Base-by-base conservation (phyloP, 768 basidiomycete genomes). In the Boletus sp. region DNA sequence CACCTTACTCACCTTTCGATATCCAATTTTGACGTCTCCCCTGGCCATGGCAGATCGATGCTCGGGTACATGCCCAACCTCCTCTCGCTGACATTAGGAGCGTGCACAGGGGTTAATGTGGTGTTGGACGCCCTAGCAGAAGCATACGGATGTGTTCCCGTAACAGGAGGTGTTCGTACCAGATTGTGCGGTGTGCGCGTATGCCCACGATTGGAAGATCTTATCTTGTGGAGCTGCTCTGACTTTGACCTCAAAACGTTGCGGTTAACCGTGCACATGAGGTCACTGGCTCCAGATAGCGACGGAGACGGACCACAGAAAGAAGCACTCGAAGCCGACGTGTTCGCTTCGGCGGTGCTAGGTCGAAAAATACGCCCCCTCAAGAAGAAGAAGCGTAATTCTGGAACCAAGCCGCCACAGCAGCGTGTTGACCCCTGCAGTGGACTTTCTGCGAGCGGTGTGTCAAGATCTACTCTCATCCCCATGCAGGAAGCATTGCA, bases 21-120 rank as follows among this genome's bases (percentile, higher is more conserved):
- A 43, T 75, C 78, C 38, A 71, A 74, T 47, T 79, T 79, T 64
- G 68, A 70, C 44, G 71, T 83, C 55, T 66, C 70, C 10, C 47
- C 64, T 5, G 76, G 75, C 42, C 64, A 73, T 21, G 72, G 71
- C 55, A 70, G 64, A 47, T 66, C 76, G 37, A 71, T 82, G 67
- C 70, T 83, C 14, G 75, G 77, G 7, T 83, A 83, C 67, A 75
- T 79, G 69, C 81, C 80, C 14, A 69, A 72, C 56, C 76, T 83
- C 46, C 65, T 70, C 29, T 76, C 76, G 9, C 67, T 84, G 30
- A 73, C 78, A 13, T 63, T 84, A 38, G 78, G 80, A 53, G 65
- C 64, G 11, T 83, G 81, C 64, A 64, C 66, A 1, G 77, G 80
- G 25, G 74, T 75, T 21, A 68, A 64, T 32, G 68, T 54, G 49